Base-by-base conservation (phyloP, 2,329 filamentous ascomycete genomes). In the Botryotinia calthae region DNA sequence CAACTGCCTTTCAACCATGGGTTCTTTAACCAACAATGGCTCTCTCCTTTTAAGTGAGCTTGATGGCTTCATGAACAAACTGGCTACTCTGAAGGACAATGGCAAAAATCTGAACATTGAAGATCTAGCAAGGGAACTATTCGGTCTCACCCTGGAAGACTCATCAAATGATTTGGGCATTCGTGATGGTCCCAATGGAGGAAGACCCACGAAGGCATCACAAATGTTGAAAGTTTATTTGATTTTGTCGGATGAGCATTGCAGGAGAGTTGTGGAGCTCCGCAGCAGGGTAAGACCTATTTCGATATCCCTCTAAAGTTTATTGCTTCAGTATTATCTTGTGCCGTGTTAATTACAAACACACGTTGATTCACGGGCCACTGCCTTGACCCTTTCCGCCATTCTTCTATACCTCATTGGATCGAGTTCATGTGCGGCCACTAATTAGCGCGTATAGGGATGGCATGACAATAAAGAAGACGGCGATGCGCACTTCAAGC, bases 401-500 rank as follows among this genome's bases (percentile, higher is more conserved):
- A 25, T 20, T 12, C 4, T 54, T n/a, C 8, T 66, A 8, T 22
- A 7, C 18, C 25, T 42, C 20, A n/a, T 42, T 20, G 16, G 28
- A 31, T 54, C 40, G 42, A 31, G 18, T 12, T 34, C 34, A 31
- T 31, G 18, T 28, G 34, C 61, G 14, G 25, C 51, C 37, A 63
- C 34, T 58, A 20, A 59, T 54, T 12, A 34, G 67, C 58, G 10
- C 22, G 67, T 42, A 25, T 48, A 78, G 75, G 76, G 76, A 18
- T 76, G 87, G 85, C 84, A 84, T 31, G 86, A 85, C 84, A 76
- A 82, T 0, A 86, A 82, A 68, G 76, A 81, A 0, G 75, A 79
- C 54, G 86, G 83, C 0, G 84, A 88, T 63, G 68, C 44, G 0
- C 81, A 80, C 74, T 88, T 87, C 76, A 64, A 80, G 66, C 79